Percentiles rank a stretch among this genome's conserved stretches.
Evolutionary conservation across 2,329 filamentous ascomycete genomes (phyloP).

Genomic region (Aspergillus ochraceoroseus): DNA sequence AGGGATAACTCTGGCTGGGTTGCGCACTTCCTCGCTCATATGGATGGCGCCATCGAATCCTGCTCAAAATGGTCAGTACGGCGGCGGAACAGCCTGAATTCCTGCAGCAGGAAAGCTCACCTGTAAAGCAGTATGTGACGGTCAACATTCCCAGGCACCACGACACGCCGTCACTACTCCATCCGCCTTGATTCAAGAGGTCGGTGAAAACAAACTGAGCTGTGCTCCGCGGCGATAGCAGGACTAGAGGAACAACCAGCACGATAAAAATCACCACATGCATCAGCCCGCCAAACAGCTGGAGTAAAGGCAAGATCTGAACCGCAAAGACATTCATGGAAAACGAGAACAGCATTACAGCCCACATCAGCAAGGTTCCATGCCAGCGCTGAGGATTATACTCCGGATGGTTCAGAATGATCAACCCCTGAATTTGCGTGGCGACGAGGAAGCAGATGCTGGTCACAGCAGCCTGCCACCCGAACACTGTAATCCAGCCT

Average conservation of each 20-base stretch:
- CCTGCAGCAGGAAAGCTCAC: neutral
- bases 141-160: neutral
- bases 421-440: conserved; percentile 35
- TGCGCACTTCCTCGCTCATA: conserved; percentile 48
- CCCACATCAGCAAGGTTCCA: conserved; percentile 49
- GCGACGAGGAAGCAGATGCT: too few relatives aligned
- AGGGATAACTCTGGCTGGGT: conserved; percentile 45
- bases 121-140: neutral
- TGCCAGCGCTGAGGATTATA: conserved; percentile 29
- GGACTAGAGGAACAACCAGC: conserved; percentile 20
- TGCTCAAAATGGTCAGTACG: conserved; percentile 11
- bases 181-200: neutral
- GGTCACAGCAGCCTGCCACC: too few relatives aligned
- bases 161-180: neutral
- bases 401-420: conserved; percentile 27
- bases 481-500: too few relatives aligned
- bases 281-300: conserved; percentile 16
- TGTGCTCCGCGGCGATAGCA: conserved; percentile 21
- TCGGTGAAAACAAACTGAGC: conserved; percentile 16
- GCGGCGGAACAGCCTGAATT: neutral
- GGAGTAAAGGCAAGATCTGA: conserved; percentile 15
- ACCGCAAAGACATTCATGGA: conserved; percentile 49
- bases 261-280: conserved; percentile 24
- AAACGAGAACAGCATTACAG: conserved; percentile 46
- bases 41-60: conserved; percentile 28